Base-by-base conservation (phyloP, 2,329 filamentous ascomycete species). In the Coniochaeta sp. region DNA sequence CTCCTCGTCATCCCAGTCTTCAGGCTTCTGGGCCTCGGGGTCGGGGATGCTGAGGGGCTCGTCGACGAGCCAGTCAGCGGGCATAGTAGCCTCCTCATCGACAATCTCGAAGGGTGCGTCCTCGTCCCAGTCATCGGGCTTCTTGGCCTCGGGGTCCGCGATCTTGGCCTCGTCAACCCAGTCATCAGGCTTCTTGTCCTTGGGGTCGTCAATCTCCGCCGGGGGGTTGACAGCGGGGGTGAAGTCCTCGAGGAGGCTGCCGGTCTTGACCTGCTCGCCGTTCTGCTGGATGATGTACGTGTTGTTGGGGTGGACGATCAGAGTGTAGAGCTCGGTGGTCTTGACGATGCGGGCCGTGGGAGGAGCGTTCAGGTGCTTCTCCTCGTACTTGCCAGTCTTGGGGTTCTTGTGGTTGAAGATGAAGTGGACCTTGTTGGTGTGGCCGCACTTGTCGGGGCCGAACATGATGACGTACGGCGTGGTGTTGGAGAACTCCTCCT, bases 321-420 rank as follows among this genome's bases (percentile, higher is more conserved):
- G 84, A 63, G 95, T 98, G 85, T 99, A 99, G 64, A 99, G 89
- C 76, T 93, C 89, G 64, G 90, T 90, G 65, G 91, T 89, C 88
- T 97, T 98, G 81, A 87, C 83, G 71, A 96, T 95, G 74, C 88
- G 89, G 73, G 93, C 93, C 62, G 88, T 83, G 63, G 95, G 93
- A 66, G 93, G 89, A 70, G 84, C 84, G 74, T 85, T 87, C 65
- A 99, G 85, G 80, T 99, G 95, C 89, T 99, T 99, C 90, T 99
- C 95, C 85, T 99, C 93, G 72, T 99, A 99, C 79, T 97, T 91
- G 81, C 93, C 93, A 55, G 92, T 97, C 90, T 96, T 97, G 74
- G 95, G 95, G 87, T 98, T 99, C 90, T 98, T 99, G 89, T 99
- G 95, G 80, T 96, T 95, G 87, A 99, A 96, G 77, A 99, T 99